Evolutionary conservation across 768 basidiomycete species (phyloP).

Genomic region (Amyloporia xantha): DNA sequence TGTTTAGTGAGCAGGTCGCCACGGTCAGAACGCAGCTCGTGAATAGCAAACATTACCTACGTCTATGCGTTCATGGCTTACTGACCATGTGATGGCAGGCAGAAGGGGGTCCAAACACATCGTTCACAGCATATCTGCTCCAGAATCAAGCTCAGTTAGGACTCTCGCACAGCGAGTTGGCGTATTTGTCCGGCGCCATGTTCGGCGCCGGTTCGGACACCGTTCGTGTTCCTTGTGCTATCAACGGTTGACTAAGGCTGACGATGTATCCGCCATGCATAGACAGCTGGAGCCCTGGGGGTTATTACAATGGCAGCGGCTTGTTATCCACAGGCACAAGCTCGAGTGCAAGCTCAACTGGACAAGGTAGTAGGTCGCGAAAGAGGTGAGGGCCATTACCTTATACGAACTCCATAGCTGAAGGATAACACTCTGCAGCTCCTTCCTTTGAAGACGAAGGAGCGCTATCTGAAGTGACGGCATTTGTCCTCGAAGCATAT

Average conservation of each 20-base stretch:
- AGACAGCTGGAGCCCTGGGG: constrained; percentile 26
- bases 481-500: constrained; percentile 35
- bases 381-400: constrained; percentile 18
- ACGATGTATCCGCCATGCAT: neutral
- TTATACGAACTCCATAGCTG: neutral
- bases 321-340: constrained; percentile 27
- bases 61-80: neutral
- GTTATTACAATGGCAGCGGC: constrained; percentile 33
- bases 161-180: constrained; percentile 29
- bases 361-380: constrained; percentile 31
- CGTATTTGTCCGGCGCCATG: constrained; percentile 35
- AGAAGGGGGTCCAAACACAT: constrained; percentile 20
- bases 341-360: constrained; percentile 30
- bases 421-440: constrained; percentile 22
- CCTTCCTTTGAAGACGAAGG: constrained; percentile 36
- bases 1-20: constrained; percentile 27
- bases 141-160: constrained; percentile 28
- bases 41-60: neutral
- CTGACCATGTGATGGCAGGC: constrained; percentile 13
- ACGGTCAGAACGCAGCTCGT: neutral
- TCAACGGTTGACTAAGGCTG: neutral
- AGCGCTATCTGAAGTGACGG: constrained; percentile 31
- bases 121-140: constrained; percentile 31
- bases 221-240: constrained; percentile 14
- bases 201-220: constrained; percentile 38